Conservation (phyloP, 2,329 filamentous ascomycete genomes). For the Fusarium succisae region DNA sequence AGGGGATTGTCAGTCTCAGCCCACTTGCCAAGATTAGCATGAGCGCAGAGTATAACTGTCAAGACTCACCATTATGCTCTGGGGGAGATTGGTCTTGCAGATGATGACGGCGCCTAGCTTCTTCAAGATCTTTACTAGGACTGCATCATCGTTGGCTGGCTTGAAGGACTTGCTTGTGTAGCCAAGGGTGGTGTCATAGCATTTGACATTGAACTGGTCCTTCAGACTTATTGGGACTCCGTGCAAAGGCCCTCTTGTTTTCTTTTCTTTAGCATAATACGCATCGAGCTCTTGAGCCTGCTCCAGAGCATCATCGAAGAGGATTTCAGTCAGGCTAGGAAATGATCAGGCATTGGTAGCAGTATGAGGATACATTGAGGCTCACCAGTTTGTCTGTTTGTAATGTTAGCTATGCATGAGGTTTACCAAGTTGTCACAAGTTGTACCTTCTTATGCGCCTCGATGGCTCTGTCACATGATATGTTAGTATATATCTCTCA, state of each 20-base stretch:
- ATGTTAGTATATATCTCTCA: neutral
- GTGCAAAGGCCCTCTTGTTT: slow-evolving; percentile 25
- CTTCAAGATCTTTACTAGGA: slow-evolving; percentile 59
- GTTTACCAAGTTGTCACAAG: too few species aligned
- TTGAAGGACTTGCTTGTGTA: slow-evolving; percentile 62
- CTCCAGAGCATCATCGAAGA: slow-evolving; percentile 31
- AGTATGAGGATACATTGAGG: neutral
- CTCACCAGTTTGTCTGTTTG: slow-evolving; percentile 22
- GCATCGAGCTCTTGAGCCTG: slow-evolving; percentile 28
- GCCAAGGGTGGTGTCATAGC: slow-evolving; percentile 65
- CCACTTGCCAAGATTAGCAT: neutral
- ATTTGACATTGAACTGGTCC: slow-evolving; percentile 70
- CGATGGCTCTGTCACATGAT: neutral
- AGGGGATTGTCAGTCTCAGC: slow-evolving; percentile 45
- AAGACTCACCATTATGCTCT: slow-evolving; percentile 25
- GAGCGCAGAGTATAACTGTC: fast-evolving
- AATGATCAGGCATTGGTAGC: neutral
- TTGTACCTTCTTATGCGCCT: slow-evolving; percentile 10
- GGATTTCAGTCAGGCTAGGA: slow-evolving; percentile 21
- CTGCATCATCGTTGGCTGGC: slow-evolving; percentile 58
- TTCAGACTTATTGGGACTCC: slow-evolving; percentile 51
- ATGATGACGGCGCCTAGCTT: slow-evolving; percentile 61
- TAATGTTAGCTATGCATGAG: neutral
- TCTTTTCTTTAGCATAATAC: neutral
- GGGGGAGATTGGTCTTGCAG: slow-evolving; percentile 43